Evolutionary conservation across 176 grass and related monocot species (phyloP), one percentile per base, ranked within the genome.

Genomic region (Poa annua): DNA sequence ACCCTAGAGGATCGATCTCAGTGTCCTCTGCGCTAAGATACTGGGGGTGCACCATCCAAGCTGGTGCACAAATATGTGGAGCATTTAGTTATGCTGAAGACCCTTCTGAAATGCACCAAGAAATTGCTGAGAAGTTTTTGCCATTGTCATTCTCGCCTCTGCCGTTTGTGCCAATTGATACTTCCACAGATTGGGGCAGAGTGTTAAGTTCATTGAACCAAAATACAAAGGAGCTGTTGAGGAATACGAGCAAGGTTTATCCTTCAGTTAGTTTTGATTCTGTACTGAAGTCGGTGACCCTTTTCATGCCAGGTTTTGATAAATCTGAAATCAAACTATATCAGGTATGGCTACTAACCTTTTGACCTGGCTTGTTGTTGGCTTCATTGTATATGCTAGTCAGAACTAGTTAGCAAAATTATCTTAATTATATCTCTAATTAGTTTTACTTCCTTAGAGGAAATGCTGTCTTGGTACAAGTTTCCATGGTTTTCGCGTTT

Each of bases 1-100:
- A 98, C 52, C 73, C 86, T 41, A 87, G 32, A 20, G 80, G 42
- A 74, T 72, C 80, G 47, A 56, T 83, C 49, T 90, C 89, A 59
- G 86, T 93, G 25, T 90, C 84, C 34, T 88, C 91, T 70, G 92
- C 91, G 77, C 75, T 95, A 51, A 63, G 91, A 81, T 98, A 95
- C 80, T 98, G 96, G 96, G 96, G 96, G 17, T 98, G 92, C 79
- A 92, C 93, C 33, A 98, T 89, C 85, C 96, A 98, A 95, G 91
- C 89, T 83, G 96, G 93, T 22, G 66, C 83, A 35, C 71, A 91
- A 55, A 91, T 98, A 84, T 85, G 74, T 85, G 93, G 89, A 47
- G 93, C 91, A 45, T 89, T 93, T 88, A 93, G 96, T 80, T 96
- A 90, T 85, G 39, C 86, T 50, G 77, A 90, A 75, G 77, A 88